phyloP scores from a whole-genome alignment of 208 protist genomes.

The Wallacemonas sp. region DNA sequence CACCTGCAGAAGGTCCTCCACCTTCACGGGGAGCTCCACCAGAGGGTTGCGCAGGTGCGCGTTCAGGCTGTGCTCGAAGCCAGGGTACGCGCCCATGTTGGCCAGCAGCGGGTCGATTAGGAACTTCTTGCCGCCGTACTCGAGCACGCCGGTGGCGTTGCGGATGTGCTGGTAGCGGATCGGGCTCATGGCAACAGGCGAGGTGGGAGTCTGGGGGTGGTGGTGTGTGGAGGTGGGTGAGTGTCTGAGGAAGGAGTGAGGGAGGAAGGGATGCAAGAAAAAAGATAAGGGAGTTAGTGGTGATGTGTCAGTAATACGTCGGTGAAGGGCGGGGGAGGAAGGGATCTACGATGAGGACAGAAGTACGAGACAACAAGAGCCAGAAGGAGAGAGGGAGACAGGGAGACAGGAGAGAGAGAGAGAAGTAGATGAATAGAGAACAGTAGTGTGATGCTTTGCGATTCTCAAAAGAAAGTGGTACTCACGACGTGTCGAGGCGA shows the following conservation, averaged over 20 bases:
- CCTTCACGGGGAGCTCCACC: slow-evolving; percentile 22
- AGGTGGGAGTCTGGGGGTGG: too few species aligned
- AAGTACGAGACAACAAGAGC: not conserved
- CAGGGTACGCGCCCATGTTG: slow-evolving; percentile 23
- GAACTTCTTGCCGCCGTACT: slow-evolving; percentile 3
- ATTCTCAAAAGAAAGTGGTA: too few species aligned
- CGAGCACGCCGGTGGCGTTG: slow-evolving; percentile 4
- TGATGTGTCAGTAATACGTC: too few species aligned
- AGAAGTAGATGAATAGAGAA: slow-evolving; percentile 1
- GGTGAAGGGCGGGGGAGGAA: slow-evolving; percentile 2
- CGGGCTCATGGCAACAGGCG: too few species aligned
- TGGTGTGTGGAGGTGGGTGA: not conserved
- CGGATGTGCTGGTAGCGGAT: slow-evolving; percentile 5
- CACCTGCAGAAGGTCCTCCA: slow-evolving; percentile 20
- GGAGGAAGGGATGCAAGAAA: not conserved
- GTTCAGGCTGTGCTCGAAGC: slow-evolving; percentile 24
- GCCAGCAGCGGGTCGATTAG: slow-evolving; percentile 24
- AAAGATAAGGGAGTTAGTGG: too few species aligned
- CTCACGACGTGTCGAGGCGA: too few species aligned
- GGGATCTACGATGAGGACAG: not conserved
- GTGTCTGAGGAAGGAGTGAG: slow-evolving; percentile 1
- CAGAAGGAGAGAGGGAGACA: slow-evolving; percentile 2
- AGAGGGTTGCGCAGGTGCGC: slow-evolving; percentile 26
- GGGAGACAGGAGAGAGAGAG: not conserved
- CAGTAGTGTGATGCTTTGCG: not conserved